A percentile compares a stretch with the other conserved stretches of the same genome.
phyloP scores from a whole-genome alignment of 2,329 filamentous ascomycete genomes.

The Byssoonygena ceratinophila region DNA sequence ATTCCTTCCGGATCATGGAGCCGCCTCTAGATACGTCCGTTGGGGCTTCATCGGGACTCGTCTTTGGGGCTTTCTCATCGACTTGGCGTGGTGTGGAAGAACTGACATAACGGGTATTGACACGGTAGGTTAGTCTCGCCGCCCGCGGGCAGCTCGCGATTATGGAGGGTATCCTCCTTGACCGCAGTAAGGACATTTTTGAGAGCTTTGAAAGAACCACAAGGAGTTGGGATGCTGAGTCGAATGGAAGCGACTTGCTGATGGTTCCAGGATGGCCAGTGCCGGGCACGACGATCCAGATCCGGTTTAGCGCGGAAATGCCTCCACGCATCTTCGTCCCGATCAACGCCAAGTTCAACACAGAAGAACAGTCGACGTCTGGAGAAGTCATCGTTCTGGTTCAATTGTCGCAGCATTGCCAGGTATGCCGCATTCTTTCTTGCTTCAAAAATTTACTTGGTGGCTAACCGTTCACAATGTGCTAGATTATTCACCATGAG shows the following conservation, averaged over 20 bases:
- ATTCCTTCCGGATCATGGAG: constrained; percentile 44
- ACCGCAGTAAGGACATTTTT: constrained; percentile 58
- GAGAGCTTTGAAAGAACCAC: no score
- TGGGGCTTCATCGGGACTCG: constrained; percentile 37
- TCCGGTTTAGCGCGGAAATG: constrained; percentile 11
- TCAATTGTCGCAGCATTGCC: constrained; percentile 4
- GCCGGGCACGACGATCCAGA: not conserved
- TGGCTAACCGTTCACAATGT: constrained; percentile 21
- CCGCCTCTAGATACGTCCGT: constrained; percentile 29
- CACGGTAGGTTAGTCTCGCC: constrained; percentile 23
- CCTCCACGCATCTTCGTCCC: constrained; percentile 11
- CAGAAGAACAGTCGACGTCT: constrained; percentile 4
- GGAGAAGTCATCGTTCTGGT: not conserved
- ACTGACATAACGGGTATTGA: constrained; percentile 32
- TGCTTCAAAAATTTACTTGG: not conserved
- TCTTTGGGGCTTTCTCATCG: constrained; percentile 31
- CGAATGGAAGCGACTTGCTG: not conserved
- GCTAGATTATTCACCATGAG: constrained; percentile 61
- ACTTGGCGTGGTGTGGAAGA: constrained; percentile 35
- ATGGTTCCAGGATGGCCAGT: not conserved
- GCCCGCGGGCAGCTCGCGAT: constrained; percentile 28
- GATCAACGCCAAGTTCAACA: constrained; percentile 9
- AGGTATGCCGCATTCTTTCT: not conserved
- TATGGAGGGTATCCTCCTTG: constrained; percentile 28
- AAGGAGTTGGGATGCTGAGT: no score